Percentiles rank a stretch among this genome's conserved stretches.
These are phyloP conservation scores for Fusarium graminum DNA, from an alignment of 2,329 filamentous ascomycete genomes.

Conservation along the genomic window DNA sequence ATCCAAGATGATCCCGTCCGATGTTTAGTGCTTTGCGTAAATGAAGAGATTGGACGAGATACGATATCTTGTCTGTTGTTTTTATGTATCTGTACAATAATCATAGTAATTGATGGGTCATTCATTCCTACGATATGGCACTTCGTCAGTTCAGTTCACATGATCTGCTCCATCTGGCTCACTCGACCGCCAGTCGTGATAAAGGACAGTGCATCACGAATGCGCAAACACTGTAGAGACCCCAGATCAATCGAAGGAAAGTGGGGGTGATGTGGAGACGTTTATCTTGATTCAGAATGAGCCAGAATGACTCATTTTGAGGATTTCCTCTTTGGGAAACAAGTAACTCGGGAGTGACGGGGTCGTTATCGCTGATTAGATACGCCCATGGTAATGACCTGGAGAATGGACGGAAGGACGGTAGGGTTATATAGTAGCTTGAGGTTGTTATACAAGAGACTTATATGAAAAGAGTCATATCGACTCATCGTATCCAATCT, in stretches of 20 bases:
- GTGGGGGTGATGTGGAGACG: conserved; percentile 12
- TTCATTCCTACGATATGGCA: no score
- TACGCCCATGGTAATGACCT: not conserved
- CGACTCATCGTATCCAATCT: not conserved
- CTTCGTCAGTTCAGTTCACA: no score
- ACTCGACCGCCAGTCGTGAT: conserved; percentile 38
- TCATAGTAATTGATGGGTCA: no score
- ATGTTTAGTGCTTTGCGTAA: no score
- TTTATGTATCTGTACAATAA: no score
- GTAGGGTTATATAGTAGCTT: not conserved
- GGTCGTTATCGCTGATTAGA: not conserved
- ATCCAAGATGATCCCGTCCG: no score
- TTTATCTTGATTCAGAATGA: conserved; percentile 44
- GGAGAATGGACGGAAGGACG: not conserved
- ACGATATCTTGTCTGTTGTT: no score
- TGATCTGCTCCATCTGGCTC: conserved; percentile 36
- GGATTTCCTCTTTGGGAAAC: conserved; percentile 34
- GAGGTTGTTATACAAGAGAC: not conserved
- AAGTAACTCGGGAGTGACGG: not conserved
- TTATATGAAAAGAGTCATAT: not conserved
- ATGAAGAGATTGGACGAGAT: not conserved
- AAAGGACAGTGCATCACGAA: conserved; percentile 23
- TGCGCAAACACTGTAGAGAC: conserved; percentile 14
- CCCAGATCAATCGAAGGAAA: conserved; percentile 2
- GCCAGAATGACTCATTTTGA: conserved; percentile 53